These are phyloP conservation scores for Trichoderma citrinoviride DNA, from an alignment of 2,329 filamentous ascomycete genomes.

Conservation along the genomic window DNA sequence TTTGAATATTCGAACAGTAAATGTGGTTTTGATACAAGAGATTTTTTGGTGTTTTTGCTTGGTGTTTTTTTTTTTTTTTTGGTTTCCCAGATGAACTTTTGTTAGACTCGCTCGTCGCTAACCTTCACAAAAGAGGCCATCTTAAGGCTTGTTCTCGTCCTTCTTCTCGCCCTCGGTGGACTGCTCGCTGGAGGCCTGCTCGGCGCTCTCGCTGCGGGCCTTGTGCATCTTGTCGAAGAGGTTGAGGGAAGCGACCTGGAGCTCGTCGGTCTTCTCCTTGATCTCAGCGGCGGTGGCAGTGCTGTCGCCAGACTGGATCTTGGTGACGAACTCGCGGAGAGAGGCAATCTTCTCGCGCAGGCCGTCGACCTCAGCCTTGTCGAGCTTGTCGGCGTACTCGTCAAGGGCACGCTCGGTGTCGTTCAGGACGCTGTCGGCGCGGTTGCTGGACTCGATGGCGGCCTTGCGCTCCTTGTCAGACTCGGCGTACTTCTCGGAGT, in stretches of 20 bases:
- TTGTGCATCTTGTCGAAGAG: slow-evolving; percentile 99
- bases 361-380: slow-evolving; percentile 90
- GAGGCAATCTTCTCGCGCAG: slow-evolving; percentile 90
- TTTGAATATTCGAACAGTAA: slow-evolving; percentile 33
- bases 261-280: slow-evolving; percentile 98
- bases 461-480: slow-evolving; percentile 95
- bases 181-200: slow-evolving; percentile 37
- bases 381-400: slow-evolving; percentile 92
- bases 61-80: not conserved
- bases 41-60: not conserved
- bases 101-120: slow-evolving; percentile 19
- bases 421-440: slow-evolving; percentile 91
- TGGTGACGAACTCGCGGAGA: slow-evolving; percentile 85
- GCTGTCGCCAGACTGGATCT: slow-evolving; percentile 92
- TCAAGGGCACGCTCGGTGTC: slow-evolving; percentile 98
- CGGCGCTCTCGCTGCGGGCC: slow-evolving; percentile 67
- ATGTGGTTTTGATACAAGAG: slow-evolving; percentile 15
- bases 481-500: slow-evolving; percentile 95
- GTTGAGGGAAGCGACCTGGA: slow-evolving; percentile 92
- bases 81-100: not conserved
- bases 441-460: slow-evolving; percentile 95
- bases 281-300: slow-evolving; percentile 83
- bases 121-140: slow-evolving; percentile 22
- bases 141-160: slow-evolving; percentile 66
- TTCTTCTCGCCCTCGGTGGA: slow-evolving; percentile 72